phyloP scores from a whole-genome alignment of 1,284 basidiomycete species.

The Cutaneotrichosporon cavernicola region DNA sequence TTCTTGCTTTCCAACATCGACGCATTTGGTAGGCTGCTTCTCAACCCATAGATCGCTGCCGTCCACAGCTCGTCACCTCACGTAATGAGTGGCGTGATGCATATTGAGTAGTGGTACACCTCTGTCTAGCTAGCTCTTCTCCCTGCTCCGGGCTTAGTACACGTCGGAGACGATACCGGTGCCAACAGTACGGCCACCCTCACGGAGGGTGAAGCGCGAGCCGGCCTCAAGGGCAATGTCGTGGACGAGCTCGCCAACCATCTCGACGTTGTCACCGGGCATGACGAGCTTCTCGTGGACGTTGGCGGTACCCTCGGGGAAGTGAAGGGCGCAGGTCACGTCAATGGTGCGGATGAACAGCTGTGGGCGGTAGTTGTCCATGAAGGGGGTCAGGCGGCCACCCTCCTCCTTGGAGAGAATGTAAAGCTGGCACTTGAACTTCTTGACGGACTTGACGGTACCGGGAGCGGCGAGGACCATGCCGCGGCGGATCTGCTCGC shows the following conservation, averaged over 20 bases:
- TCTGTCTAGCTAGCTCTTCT: constrained; percentile 11
- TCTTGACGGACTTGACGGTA: constrained; percentile 90
- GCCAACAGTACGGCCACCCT: constrained; percentile 91
- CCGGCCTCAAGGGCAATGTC: constrained; percentile 92
- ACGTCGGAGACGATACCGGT: constrained; percentile 54
- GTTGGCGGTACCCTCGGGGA: constrained; percentile 69
- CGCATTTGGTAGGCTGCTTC: background rate
- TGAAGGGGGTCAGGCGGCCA: constrained; percentile 96
- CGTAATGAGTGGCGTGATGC: constrained; percentile 21
- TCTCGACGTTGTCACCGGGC: constrained; percentile 98
- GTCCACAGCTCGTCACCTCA: background rate
- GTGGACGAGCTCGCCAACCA: constrained; percentile 79
- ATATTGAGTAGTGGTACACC: constrained; percentile 14
- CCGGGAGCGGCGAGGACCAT: constrained; percentile 88
- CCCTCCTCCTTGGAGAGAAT: constrained; percentile 97
- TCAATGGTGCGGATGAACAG: constrained; percentile 96
- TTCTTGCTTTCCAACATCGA: background rate
- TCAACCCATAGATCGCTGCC: constrained; percentile 12
- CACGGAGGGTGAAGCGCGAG: constrained; percentile 94
- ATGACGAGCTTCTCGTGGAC: constrained; percentile 86
- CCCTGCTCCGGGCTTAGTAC: constrained; percentile 2
- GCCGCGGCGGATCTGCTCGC: constrained; percentile 92
- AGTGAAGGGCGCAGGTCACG: constrained; percentile 80
- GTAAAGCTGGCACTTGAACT: constrained; percentile 91
- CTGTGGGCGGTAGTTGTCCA: constrained; percentile 94